Evolutionary conservation across 2,329 filamentous ascomycete genomes (phyloP), one percentile per base, ranked within the genome.

Genomic region (Sclerotinia spermophila): DNA sequence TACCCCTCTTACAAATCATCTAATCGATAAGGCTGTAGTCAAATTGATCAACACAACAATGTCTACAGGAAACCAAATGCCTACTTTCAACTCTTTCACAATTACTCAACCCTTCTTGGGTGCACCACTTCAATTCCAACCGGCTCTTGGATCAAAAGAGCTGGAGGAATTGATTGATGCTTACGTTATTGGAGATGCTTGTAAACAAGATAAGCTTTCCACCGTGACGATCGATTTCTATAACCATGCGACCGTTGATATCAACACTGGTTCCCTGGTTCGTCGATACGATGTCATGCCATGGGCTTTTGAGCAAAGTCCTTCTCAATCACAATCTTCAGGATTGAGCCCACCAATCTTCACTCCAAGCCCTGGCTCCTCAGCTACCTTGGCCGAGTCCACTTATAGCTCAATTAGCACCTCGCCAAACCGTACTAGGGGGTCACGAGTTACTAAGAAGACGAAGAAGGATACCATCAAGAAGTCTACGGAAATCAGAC

Each of bases 101-200:
- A 83, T 90, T 78, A 87, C 84, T 77, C 88, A 90, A 82, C 83
- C 86, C 58, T 79, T 82, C 64, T 81, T 87, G 69, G 87, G 87
- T 67, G 83, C 84, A 62, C 81, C 84, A 72, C 82, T 90, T 70
- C 82, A 93, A 81, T 89, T 93, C 85, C 81, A 89, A 79, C 85
- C 92, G 82, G 81, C 90, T 76, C 82, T 93, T 80, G 82, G 89
- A 78, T 83, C 85, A 72, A 76, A 86, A 80, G 85, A 92, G 79
- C 83, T 90, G 68, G 87, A 89, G 76, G 81, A 85, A 68, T 80
- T 90, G 78, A 84, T 90, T 76, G 81, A 87, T 78, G 82, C 84
- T 73, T 89, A 88, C 78, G 79, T 90, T 65, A 80, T 85, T 61
- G 86, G 87, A 65, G 77, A 84, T 65, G 82, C 81, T 66, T 82